These are phyloP conservation scores for Trapa incisa DNA, from an alignment of 345 rosid species.

Conservation along the genomic window DNA sequence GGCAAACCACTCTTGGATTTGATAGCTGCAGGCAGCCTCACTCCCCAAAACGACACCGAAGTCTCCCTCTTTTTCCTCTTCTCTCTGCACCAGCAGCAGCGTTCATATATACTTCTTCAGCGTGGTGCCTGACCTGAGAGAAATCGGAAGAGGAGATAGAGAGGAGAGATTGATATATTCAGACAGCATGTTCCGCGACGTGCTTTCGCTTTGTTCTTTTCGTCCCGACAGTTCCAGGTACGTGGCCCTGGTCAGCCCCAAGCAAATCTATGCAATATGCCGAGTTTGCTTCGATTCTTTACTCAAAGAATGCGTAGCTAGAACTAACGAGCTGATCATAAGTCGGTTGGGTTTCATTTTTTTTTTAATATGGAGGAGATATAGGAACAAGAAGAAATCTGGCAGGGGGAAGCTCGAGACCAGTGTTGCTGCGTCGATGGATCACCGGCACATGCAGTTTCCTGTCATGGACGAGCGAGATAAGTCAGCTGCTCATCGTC, in stretches of 20 bases:
- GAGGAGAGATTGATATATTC: neutral
- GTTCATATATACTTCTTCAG: neutral
- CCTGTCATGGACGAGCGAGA: neutral
- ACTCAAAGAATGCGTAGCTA: too few species aligned
- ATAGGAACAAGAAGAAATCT: conserved; percentile 1
- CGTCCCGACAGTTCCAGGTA: conserved; percentile 2
- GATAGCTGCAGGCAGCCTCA: too few species aligned
- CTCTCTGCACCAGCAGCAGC: too few species aligned
- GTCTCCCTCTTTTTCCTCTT: too few species aligned
- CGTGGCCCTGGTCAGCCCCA: neutral
- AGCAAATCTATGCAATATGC: neutral
- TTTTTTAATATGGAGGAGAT: neutral
- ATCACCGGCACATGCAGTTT: neutral
- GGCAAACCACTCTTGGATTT: too few species aligned
- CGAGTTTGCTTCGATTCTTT: too few species aligned
- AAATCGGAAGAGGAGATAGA: neutral
- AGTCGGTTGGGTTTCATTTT: too few species aligned
- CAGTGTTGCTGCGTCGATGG: neutral
- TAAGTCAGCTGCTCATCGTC: neutral
- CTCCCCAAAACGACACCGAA: too few species aligned
- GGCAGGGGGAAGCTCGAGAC: neutral
- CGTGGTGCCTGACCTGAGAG: too few species aligned
- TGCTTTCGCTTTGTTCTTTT: neutral
- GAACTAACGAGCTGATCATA: too few species aligned
- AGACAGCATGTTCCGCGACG: neutral